phyloP scores from a whole-genome alignment of 345 rosid species.

The Eucalyptus paniculata region DNA sequence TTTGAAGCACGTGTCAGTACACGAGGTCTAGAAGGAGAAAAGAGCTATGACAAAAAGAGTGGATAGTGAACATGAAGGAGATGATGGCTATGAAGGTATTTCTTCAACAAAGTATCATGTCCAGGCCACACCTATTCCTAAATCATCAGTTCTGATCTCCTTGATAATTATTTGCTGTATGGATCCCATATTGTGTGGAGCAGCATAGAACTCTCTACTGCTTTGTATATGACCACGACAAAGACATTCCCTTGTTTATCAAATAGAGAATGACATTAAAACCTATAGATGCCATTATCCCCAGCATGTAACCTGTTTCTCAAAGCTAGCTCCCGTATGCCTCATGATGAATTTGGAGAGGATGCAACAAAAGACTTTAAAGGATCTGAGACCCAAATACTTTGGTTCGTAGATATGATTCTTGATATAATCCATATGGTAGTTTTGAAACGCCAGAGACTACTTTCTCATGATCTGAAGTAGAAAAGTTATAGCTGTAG shows the following conservation, averaged over 20 bases:
- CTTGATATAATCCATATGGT: neutral
- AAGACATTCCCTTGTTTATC: neutral
- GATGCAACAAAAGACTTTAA: neutral
- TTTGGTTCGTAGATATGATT: neutral
- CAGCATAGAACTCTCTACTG: neutral
- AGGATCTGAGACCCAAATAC: neutral
- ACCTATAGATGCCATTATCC: neutral
- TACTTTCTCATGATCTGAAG: neutral
- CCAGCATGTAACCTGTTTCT: neutral
- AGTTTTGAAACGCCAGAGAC: neutral
- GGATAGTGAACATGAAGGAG: neutral
- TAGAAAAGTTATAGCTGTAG: neutral
- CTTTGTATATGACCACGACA: neutral
- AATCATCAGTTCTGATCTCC: neutral
- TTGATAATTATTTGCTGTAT: neutral
- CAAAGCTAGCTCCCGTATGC: neutral
- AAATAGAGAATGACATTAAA: neutral
- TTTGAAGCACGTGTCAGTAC: neutral
- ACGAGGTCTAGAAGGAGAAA: neutral
- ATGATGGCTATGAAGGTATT: neutral
- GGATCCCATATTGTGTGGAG: neutral
- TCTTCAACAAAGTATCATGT: neutral
- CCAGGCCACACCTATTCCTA: neutral
- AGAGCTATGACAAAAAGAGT: neutral
- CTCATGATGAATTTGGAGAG: neutral